Base-by-base conservation (phyloP, 2,329 filamentous ascomycete genomes). In the Aphanocladium album region DNA sequence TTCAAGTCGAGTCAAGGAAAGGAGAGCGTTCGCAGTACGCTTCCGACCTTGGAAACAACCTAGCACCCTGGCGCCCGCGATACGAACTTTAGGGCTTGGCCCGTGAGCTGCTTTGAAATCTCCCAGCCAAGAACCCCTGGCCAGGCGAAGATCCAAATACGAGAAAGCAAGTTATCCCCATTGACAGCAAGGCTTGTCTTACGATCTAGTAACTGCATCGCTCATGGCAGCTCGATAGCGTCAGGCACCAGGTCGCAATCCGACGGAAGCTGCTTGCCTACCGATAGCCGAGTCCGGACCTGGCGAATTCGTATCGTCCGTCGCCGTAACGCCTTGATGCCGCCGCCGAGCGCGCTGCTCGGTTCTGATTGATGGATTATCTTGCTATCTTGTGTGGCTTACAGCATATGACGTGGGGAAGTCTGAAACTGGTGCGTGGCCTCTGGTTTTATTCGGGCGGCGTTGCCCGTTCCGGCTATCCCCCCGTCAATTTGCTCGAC, bases 11-110 rank as follows among this genome's bases (percentile, higher is more conserved):
- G 30, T 11, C 35, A 27, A 25, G n/a, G 41, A 19, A 12, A 25
- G 1, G 43, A 19, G 51, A 23, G 37, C 51, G 30, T 43, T 30
- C 30, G 41, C 27, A 11, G 5, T 37, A 12, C 35, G 41, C 9
- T 25, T 19, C 41, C 41, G 27, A 21, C 27, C 27, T 23, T 17
- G 55, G 23, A 16, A 49, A 37, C 16, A 3, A 17, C 23, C 33
- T 49, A 14, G 17, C 17, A 25, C 47, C 35, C 27, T 23, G 21
- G 37, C 11, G 12, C 54, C 33, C 6, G 19, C 27, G 9, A 52
- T 37, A 52, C 57, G 47, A 59, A 37, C 33, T 23, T n/a, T 50
- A 37, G 39, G 57, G 47, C 37, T 53, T 46, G 57, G 39, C 39
- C 57, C 27, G 37, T 59, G 39, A 37, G 47, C 21, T 21, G n/a